phyloP scores from a whole-genome alignment of 75 land plant species.

The Azolla pinnata region DNA sequence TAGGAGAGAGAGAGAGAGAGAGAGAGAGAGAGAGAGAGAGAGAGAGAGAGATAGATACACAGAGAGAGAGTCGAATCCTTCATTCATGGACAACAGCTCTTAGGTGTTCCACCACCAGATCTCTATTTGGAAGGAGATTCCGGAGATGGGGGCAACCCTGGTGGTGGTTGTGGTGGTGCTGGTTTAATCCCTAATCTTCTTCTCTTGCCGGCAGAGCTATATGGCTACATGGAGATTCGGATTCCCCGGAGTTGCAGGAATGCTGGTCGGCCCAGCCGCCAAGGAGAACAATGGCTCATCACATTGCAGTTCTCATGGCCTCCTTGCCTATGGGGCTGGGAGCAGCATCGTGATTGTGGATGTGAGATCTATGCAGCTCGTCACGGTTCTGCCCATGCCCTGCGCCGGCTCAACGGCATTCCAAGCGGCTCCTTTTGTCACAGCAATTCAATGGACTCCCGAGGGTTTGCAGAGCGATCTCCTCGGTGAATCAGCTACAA shows the following conservation, averaged over 20 bases:
- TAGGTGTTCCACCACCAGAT: no score
- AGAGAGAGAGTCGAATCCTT: no score
- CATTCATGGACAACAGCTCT: no score
- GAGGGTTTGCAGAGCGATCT: conserved; percentile 50
- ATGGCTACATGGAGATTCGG: not conserved
- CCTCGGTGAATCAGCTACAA: conserved; percentile 35
- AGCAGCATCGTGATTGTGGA: conserved; percentile 68
- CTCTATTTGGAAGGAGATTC: no score
- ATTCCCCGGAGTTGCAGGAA: conserved; percentile 36
- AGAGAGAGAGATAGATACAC: no score
- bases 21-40: no score
- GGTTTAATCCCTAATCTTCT: not conserved
- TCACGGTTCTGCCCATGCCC: conserved; percentile 72
- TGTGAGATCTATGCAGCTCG: conserved; percentile 73
- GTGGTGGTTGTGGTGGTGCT: no score
- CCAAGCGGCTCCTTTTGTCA: conserved; percentile 76
- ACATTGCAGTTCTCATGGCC: conserved; percentile 55
- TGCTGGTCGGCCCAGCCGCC: conserved; percentile 74
- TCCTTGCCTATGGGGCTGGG: conserved; percentile 79
- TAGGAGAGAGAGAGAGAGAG: no score
- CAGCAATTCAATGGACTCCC: conserved; percentile 75
- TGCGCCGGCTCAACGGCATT: conserved; percentile 22
- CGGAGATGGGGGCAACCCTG: no score
- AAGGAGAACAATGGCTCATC: conserved; percentile 73
- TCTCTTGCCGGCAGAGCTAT: not conserved